Conservation (phyloP, 2,329 filamentous ascomycete species). For the Cercospora beticola region DNA sequence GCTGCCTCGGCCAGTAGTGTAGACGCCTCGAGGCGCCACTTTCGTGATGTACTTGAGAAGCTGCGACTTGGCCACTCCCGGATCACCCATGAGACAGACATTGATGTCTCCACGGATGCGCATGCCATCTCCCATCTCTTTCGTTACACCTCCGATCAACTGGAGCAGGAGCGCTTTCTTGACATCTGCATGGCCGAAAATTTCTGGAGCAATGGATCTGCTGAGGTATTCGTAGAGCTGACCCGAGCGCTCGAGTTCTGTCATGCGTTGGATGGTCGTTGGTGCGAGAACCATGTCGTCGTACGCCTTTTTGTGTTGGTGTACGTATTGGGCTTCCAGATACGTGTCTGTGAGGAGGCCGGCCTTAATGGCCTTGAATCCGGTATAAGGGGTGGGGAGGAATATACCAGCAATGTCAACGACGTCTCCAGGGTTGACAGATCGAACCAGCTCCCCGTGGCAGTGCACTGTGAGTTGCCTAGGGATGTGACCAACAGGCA, state of each 20-base stretch:
- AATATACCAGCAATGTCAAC: constrained; percentile 95
- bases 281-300: constrained; percentile 85
- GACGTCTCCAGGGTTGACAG: constrained; percentile 89
- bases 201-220: constrained; percentile 94
- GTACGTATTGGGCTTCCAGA: constrained; percentile 87
- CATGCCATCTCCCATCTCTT: constrained; percentile 98
- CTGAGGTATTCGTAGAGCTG: constrained; percentile 95
- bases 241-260: constrained; percentile 78
- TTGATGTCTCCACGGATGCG: constrained; percentile 98
- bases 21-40: constrained; percentile 88
- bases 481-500: constrained; percentile 96
- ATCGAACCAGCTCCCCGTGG: constrained; percentile 79
- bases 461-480: constrained; percentile 86
- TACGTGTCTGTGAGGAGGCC: constrained; percentile 97
- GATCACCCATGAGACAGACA: constrained; percentile 97
- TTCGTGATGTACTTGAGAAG: constrained; percentile 98
- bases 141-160: constrained; percentile 91
- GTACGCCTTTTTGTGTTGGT: constrained; percentile 98
- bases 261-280: constrained; percentile 76
- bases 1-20: constrained; percentile 77
- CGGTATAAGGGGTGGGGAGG: constrained; percentile 96
- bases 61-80: constrained; percentile 98
- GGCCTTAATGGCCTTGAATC: constrained; percentile 94
- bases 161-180: constrained; percentile 97
- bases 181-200: constrained; percentile 92